Base-by-base conservation (phyloP, 768 basidiomycete species). In the Leccinum fibrillosum region DNA sequence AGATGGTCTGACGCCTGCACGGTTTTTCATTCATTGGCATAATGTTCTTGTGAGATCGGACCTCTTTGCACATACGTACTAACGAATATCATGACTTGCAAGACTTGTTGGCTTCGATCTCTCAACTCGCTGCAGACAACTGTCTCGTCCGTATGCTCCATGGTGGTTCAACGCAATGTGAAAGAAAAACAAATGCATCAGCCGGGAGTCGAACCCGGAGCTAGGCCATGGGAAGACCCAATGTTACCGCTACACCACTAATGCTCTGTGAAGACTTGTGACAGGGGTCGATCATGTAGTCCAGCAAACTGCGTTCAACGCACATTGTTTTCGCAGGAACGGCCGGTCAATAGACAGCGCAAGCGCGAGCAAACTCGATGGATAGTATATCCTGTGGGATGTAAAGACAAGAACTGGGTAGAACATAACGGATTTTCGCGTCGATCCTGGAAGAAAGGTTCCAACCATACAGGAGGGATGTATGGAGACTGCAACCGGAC, bases 221-320 rank as follows among this genome's bases (percentile, higher is more conserved):
- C 80, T 80, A 78, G 79, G 78, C 78, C 78, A 80, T 88, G 87
- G 86, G 87, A 89, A 88, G 86, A 86, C 85, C 84, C 85, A 86
- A 89, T 88, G 87, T 88, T 88, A 88, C 86, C 86, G 82, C 75
- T 88, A 88, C 86, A 86, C 86, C 84, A 88, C 71, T 71, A 63
- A 74, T 71, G 71, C 72, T 52, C 49, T 2, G 5, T 8, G 15
- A 49, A 15, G 21, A 44, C 4, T 19, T 44, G 9, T n/a, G 39
- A 42, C 39, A 42, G 39, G 39, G 39, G n/a, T 42, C 4, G 10
- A n/a, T 42, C 8, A n/a, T 42, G 37, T 17, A 15, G 13, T 23
- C 23, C 23, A 23, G 23, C 23, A 2, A 23, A 37, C 6, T 37
- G 30, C 1, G 30, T 30, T 30, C 30, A 3, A 30, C 30, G 1